phyloP scores from a whole-genome alignment of 805 yeast genomes.

The Candida andamanensis region DNA sequence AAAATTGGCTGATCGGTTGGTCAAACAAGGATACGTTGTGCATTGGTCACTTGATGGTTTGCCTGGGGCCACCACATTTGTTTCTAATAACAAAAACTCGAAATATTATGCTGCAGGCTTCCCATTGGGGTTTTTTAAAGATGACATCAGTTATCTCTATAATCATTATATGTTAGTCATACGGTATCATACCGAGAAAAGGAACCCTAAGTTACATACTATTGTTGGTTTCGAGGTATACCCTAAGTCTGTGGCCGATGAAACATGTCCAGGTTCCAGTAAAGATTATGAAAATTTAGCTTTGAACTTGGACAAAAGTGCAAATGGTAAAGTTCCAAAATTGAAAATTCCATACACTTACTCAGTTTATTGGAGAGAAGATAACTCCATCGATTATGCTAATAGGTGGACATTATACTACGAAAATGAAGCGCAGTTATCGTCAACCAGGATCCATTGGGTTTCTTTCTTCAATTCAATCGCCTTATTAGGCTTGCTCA shows the following conservation, averaged over 20 bases:
- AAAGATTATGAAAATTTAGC: slow-evolving; percentile 55
- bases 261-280: slow-evolving; percentile 70
- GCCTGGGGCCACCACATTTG: slow-evolving; percentile 85
- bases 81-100: slow-evolving; percentile 49
- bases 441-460: slow-evolving; percentile 62
- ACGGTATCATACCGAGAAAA: slow-evolving; percentile 52
- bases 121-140: slow-evolving; percentile 69
- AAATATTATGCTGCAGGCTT: slow-evolving; percentile 84
- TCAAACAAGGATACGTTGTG: slow-evolving; percentile 65
- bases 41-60: slow-evolving; percentile 82
- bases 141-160: slow-evolving; percentile 54
- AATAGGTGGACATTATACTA: slow-evolving; percentile 73
- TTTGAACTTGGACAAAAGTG: slow-evolving; percentile 35
- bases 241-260: slow-evolving; percentile 70
- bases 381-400: slow-evolving; percentile 55
- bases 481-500: slow-evolving; percentile 55
- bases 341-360: slow-evolving; percentile 69
- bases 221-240: slow-evolving; percentile 90
- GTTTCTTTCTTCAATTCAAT: slow-evolving; percentile 67
- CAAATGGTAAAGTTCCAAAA: slow-evolving; percentile 15
- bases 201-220: slow-evolving; percentile 38
- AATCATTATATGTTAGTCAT: slow-evolving; percentile 81
- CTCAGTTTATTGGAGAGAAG: slow-evolving; percentile 87
- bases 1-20: slow-evolving; percentile 53
- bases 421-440: slow-evolving; percentile 45